Evolutionary conservation across 345 rosid species (phyloP), one percentile per base, ranked within the genome.

Genomic region (Populus davidiana): DNA sequence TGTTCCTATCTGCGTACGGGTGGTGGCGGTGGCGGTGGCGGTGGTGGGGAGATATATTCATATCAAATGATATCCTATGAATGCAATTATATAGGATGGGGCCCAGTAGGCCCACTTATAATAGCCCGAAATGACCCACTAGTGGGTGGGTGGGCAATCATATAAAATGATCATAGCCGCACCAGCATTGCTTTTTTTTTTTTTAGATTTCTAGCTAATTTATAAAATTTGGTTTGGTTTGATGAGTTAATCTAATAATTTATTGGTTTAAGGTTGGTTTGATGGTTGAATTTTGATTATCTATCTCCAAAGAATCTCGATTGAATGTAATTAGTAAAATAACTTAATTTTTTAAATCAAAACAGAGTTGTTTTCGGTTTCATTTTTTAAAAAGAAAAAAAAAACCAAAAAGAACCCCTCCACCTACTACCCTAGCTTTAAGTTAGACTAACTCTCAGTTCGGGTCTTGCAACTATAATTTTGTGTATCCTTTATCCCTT

Each of bases 51-150:
- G 75, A 61, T 61, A 82, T 80, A n/a, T n/a, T n/a, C 77, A 77
- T 78, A 74, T 73, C 75, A 74, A 74, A 84, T 82, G 71, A 87
- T 84, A 83, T 75, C 65, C 17, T 39, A 16, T 16, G 50, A 70
- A 54, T 76, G 68, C 70, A 82, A 84, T 85, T 7, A 82, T 79
- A 65, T 63, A 73, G 36, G 2, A 73, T 80, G 79, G 80, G 71
- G 14, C 80, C 87, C 82, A 77, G n/a, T 18, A 75, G 72, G 4
- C 85, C 79, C 41, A n/a, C 59, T 9, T 61, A 13, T 47, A 25
- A 71, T 75, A 33, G 35, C 35, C 35, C 35, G 35, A 33, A 33
- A 33, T 33, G 35, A 33, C 35, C 35, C 35, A 33, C 35, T 33
- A 33, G 10, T 9, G 44, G 44, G 44, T 41, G 61, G 74, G 78